These are phyloP conservation scores for Candolleomyces eurysporus DNA, from an alignment of 768 basidiomycete species.

Conservation along the genomic window DNA sequence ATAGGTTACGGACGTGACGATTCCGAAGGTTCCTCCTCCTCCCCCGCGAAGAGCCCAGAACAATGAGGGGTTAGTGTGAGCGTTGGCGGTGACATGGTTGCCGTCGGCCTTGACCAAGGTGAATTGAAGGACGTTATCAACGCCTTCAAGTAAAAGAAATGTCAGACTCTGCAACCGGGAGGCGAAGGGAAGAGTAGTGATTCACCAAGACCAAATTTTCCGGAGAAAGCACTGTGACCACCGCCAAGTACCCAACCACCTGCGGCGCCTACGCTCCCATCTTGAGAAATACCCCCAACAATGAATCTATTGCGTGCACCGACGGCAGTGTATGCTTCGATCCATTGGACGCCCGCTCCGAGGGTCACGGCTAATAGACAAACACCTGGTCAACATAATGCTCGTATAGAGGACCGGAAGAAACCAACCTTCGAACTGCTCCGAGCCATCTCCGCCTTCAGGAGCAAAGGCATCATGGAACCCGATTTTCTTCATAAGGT, in stretches of 20 bases:
- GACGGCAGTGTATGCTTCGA: slow-evolving; percentile 38
- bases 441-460: slow-evolving; percentile 24
- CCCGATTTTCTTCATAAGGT: slow-evolving; percentile 33
- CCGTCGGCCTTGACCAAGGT: slow-evolving; percentile 43
- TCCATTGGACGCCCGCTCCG: slow-evolving; percentile 47
- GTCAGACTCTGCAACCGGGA: not conserved
- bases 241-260: slow-evolving; percentile 51
- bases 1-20: slow-evolving; percentile 48
- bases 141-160: slow-evolving; percentile 24
- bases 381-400: too few species aligned
- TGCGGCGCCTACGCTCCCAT: slow-evolving; percentile 43
- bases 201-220: slow-evolving; percentile 41
- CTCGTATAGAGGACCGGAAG: too few species aligned
- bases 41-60: slow-evolving; percentile 55
- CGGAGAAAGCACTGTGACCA: slow-evolving; percentile 41
- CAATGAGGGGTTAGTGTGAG: slow-evolving; percentile 38
- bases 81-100: slow-evolving; percentile 36
- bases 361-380: slow-evolving; percentile 24
- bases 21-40: slow-evolving; percentile 49
- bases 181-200: not conserved
- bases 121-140: slow-evolving; percentile 48
- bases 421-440: slow-evolving; percentile 11
- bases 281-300: slow-evolving; percentile 40
- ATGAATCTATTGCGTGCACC: slow-evolving; percentile 36
- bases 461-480: slow-evolving; percentile 32